Evolutionary conservation across 176 grass and related monocot species (phyloP).

Genomic region (Miscanthus lutarioriparius): DNA sequence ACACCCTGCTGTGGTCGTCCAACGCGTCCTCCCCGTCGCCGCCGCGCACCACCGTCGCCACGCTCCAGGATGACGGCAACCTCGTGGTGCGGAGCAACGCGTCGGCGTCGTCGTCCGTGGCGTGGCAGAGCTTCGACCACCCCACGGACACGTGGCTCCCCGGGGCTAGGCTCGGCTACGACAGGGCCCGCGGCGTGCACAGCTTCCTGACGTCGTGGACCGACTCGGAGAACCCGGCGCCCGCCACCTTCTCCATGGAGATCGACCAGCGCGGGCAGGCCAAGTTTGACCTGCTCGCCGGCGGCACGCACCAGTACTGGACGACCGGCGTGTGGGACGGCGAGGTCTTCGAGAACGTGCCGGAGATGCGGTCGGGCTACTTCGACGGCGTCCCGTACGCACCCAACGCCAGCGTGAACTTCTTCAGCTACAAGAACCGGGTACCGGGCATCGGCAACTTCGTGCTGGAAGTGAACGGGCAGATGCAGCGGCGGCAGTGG

Average conservation of each 20-base stretch:
- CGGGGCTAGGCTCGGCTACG: slow-evolving; percentile 55
- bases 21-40: slow-evolving; percentile 43
- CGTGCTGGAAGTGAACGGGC: slow-evolving; percentile 53
- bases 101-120: not conserved
- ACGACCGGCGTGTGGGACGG: slow-evolving; percentile 55
- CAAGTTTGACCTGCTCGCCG: slow-evolving; percentile 38
- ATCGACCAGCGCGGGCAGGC: slow-evolving; percentile 32
- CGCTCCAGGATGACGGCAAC: slow-evolving; percentile 60
- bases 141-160: slow-evolving; percentile 72
- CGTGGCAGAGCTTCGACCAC: slow-evolving; percentile 79
- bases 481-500: slow-evolving; percentile 57
- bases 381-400: slow-evolving; percentile 47
- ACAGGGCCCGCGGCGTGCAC: slow-evolving; percentile 34
- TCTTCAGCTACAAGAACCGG: slow-evolving; percentile 53
- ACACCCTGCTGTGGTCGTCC: slow-evolving; percentile 49
- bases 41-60: slow-evolving; percentile 35
- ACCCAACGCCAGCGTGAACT: slow-evolving; percentile 42
- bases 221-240: slow-evolving; percentile 48
- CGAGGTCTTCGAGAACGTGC: slow-evolving; percentile 47
- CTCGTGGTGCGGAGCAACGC: slow-evolving; percentile 44
- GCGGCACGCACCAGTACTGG: slow-evolving; percentile 44
- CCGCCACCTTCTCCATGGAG: slow-evolving; percentile 56
- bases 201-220: slow-evolving; percentile 57
- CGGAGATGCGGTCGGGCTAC: slow-evolving; percentile 68
- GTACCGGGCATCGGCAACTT: slow-evolving; percentile 44